A percentile compares a stretch with the other conserved stretches of the same genome.
phyloP scores from a whole-genome alignment of 495 filamentous ascomycete species.

The Letharia columbiana region DNA sequence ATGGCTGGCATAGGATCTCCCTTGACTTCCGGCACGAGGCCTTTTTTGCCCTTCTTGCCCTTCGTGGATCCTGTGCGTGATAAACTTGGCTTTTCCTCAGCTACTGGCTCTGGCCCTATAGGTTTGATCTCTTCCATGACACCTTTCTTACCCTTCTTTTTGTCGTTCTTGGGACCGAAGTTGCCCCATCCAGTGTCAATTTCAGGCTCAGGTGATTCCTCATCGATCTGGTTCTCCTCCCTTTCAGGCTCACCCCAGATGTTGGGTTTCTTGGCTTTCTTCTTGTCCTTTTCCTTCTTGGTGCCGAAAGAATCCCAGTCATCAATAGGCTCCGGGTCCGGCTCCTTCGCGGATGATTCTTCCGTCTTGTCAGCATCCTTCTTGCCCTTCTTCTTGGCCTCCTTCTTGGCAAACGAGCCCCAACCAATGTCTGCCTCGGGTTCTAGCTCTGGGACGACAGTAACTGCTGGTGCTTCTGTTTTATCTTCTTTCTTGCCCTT shows the following conservation, averaged over 20 bases:
- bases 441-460: constrained; percentile 18
- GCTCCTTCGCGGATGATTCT: constrained; percentile 6
- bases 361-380: constrained; percentile 25
- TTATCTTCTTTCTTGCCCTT: constrained; percentile 32
- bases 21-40: constrained; percentile 28
- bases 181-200: constrained; percentile 14
- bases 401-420: constrained; percentile 30
- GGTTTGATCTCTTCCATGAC: constrained; percentile 25
- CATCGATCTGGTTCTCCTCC: constrained; percentile 5
- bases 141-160: constrained; percentile 36
- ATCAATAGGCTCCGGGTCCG: constrained; percentile 15
- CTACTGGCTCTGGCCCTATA: constrained; percentile 16
- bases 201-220: constrained; percentile 11
- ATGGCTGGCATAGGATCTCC: constrained; percentile 29
- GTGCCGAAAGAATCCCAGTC: constrained; percentile 12
- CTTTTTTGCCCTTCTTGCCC: constrained; percentile 34
- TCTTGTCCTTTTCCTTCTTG: constrained; percentile 29
- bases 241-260: constrained; percentile 18
- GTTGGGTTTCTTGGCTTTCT: constrained; percentile 32
- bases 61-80: constrained; percentile 34
- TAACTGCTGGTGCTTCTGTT: constrained; percentile 19
- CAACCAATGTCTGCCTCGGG: constrained; percentile 29
- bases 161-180: constrained; percentile 20
- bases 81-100: constrained; percentile 26
- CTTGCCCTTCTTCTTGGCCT: constrained; percentile 35